Conservation (phyloP, 2,329 filamentous ascomycete genomes). For the Aspergillus sojae region DNA sequence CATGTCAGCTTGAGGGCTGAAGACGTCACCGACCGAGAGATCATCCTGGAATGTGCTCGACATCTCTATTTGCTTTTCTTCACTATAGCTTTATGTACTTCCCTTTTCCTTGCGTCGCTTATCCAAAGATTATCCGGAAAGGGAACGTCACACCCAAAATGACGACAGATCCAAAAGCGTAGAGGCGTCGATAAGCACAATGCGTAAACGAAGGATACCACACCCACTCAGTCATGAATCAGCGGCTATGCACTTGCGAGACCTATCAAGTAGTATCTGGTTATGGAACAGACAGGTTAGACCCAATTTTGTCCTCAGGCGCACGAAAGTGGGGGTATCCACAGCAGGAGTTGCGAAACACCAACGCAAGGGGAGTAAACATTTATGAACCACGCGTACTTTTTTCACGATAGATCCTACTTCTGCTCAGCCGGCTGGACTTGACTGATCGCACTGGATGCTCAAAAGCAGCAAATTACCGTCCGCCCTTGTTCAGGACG, state of each 20-base stretch:
- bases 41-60: constrained; percentile 32
- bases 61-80: constrained; percentile 7
- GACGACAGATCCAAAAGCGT: constrained; percentile 5
- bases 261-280: constrained; percentile 8
- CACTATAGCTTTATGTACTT: neutral
- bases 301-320: neutral
- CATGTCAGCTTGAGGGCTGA: constrained; percentile 40
- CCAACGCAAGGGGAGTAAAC: constrained; percentile 9
- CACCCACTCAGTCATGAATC: constrained; percentile 18
- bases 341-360: neutral
- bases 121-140: constrained; percentile 4
- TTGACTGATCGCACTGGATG: constrained; percentile 3
- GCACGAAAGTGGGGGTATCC: constrained; percentile 9
- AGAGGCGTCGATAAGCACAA: constrained; percentile 10
- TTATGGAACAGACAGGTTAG: constrained; percentile 4
- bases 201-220: constrained; percentile 10
- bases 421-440: neutral
- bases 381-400: neutral
- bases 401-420: neutral
- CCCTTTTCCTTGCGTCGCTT: neutral
- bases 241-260: constrained; percentile 7
- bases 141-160: neutral
- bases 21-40: constrained; percentile 43
- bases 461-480: constrained; percentile 42
- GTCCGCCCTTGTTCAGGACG: constrained; percentile 57